These are phyloP conservation scores for Blastobotrys indianensis DNA, from an alignment of 1,139 yeast genomes.

Conservation along the genomic window DNA sequence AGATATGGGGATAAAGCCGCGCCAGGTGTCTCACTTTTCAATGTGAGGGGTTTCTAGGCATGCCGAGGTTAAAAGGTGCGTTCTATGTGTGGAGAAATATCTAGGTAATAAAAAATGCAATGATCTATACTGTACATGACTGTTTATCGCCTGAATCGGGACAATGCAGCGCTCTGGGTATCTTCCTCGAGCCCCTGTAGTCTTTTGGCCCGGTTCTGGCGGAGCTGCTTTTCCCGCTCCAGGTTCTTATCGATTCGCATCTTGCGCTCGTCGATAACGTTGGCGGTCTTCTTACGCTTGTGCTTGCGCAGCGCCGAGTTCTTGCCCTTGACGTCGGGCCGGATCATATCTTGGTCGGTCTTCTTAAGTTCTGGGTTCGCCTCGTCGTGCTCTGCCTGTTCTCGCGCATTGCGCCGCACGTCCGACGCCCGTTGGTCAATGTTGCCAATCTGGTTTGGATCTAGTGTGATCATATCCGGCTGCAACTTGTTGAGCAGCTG, in stretches of 20 bases:
- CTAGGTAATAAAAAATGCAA: not conserved
- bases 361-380: conserved; percentile 30
- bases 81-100: not conserved
- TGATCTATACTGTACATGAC: not conserved
- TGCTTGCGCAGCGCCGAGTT: conserved; percentile 78
- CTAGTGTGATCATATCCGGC: conserved; percentile 88
- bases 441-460: conserved; percentile 82
- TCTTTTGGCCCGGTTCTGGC: conserved; percentile 42
- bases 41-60: too few relatives aligned
- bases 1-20: too few relatives aligned
- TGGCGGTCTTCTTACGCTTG: conserved; percentile 77
- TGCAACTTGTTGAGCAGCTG: conserved; percentile 78
- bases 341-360: conserved; percentile 34
- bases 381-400: conserved; percentile 35
- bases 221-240: conserved; percentile 64
- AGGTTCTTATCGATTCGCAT: conserved; percentile 74
- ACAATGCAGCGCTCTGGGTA: conserved; percentile 30
- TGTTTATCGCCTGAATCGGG: conserved; percentile 24
- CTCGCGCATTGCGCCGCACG: conserved; percentile 53
- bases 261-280: conserved; percentile 84
- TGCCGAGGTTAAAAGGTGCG: not conserved
- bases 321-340: conserved; percentile 56
- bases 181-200: conserved; percentile 20
- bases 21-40: too few relatives aligned
- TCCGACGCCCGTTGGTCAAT: conserved; percentile 66